These are phyloP conservation scores for Triticum turgidum DNA, from an alignment of 176 grass and related monocot species.

Conservation along the genomic window DNA sequence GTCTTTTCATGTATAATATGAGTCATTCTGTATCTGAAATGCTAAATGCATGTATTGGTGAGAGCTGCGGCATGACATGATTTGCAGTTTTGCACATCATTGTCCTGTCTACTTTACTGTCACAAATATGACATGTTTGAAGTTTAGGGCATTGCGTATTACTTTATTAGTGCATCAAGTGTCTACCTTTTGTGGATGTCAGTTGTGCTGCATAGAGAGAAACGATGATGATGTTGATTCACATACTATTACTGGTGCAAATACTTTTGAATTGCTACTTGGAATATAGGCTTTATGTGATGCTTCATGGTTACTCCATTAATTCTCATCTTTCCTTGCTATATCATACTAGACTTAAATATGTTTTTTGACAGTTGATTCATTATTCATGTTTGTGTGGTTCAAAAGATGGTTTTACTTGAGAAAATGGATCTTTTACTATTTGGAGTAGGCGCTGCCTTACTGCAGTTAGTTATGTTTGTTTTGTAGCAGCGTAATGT, in stretches of 20 bases:
- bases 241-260: not conserved
- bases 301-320: not conserved
- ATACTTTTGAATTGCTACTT: not conserved
- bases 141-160: not conserved
- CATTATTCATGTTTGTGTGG: not conserved
- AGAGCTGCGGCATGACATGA: not conserved
- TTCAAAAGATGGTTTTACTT: constrained; percentile 14
- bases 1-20: not conserved
- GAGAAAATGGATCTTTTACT: not conserved
- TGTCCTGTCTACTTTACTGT: not conserved
- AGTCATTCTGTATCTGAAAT: not conserved
- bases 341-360: not conserved
- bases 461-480: not conserved
- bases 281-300: not conserved
- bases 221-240: constrained; percentile 10
- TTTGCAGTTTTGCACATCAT: not conserved
- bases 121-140: not conserved
- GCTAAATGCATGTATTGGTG: not conserved
- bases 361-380: not conserved
- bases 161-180: constrained; percentile 15
- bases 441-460: not conserved
- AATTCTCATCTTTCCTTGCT: not conserved
- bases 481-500: constrained; percentile 5
- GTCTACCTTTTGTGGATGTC: constrained; percentile 9
- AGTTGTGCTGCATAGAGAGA: constrained; percentile 1